These are phyloP conservation scores for Flueggea neowawraea DNA, from an alignment of 441 rosid species.

Conservation along the genomic window DNA sequence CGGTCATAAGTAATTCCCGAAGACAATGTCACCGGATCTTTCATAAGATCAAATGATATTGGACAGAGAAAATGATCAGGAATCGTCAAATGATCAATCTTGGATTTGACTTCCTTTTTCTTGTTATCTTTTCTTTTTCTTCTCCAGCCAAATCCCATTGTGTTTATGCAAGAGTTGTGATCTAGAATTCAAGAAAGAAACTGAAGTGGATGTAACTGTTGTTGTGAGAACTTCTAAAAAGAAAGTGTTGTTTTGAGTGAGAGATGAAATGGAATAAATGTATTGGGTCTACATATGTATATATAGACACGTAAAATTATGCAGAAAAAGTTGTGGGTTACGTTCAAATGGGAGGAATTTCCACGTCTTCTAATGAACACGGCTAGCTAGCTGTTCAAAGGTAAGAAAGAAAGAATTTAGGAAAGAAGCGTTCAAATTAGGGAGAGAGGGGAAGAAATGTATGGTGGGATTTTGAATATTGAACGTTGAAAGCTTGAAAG, in stretches of 20 bases:
- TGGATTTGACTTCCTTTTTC: not conserved
- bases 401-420: constrained; percentile 6
- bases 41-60: constrained; percentile 52
- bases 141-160: constrained; percentile 43
- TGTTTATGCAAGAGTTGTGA: not conserved
- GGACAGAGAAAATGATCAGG: constrained; percentile 53
- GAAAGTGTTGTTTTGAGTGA: no score
- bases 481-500: constrained; percentile 32
- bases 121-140: constrained; percentile 18
- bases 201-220: no score
- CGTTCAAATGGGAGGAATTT: not conserved
- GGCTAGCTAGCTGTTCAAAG: constrained; percentile 11
- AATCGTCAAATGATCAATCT: constrained; percentile 4
- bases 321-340: not conserved
- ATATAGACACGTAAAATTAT: not conserved
- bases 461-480: constrained; percentile 26
- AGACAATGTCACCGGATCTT: constrained; percentile 51
- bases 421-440: constrained; percentile 26
- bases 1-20: constrained; percentile 65
- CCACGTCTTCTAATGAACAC: not conserved
- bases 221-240: no score
- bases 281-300: not conserved
- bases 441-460: not conserved
- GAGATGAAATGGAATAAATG: not conserved
- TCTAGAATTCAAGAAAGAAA: not conserved